Evolutionary conservation across 2,329 filamentous ascomycete genomes (phyloP).

Genomic region (Botrytis squamosa): DNA sequence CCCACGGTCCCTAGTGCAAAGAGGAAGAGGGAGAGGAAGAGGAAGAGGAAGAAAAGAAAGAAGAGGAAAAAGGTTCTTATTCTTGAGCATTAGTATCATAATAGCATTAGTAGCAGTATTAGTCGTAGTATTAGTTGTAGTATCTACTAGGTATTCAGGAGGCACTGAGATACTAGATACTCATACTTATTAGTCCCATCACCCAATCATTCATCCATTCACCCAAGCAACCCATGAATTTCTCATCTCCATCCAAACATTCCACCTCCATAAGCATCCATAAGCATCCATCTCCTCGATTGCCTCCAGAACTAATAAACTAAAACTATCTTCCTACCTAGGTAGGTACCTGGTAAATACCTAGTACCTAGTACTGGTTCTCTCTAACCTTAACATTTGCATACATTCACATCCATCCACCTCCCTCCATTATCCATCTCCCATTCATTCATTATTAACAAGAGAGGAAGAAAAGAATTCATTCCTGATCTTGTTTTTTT

Average conservation of each 20-base stretch:
- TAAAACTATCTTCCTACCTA: too few species aligned
- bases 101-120: too few species aligned
- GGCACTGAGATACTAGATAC: too few species aligned
- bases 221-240: slow-evolving; percentile 10
- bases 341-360: too few species aligned
- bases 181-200: too few species aligned
- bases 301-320: not conserved
- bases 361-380: too few species aligned
- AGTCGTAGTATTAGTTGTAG: not conserved
- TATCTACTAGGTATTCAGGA: too few species aligned
- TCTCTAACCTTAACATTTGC: not conserved
- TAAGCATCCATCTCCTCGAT: not conserved
- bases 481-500: not conserved
- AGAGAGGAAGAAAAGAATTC: not conserved
- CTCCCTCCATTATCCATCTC: not conserved
- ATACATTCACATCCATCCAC: too few species aligned
- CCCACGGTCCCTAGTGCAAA: not conserved
- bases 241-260: slow-evolving; percentile 7
- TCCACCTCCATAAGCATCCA: not conserved
- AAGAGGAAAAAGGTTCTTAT: too few species aligned
- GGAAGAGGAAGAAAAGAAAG: not conserved
- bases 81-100: too few species aligned
- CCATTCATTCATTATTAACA: not conserved
- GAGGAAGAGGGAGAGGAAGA: too few species aligned
- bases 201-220: slow-evolving; percentile 1